A percentile compares a stretch with the other conserved stretches of the same genome.
phyloP scores from a whole-genome alignment of 192 early-diverging fungal genomes.

The Borealophlyctis nickersoniae region DNA sequence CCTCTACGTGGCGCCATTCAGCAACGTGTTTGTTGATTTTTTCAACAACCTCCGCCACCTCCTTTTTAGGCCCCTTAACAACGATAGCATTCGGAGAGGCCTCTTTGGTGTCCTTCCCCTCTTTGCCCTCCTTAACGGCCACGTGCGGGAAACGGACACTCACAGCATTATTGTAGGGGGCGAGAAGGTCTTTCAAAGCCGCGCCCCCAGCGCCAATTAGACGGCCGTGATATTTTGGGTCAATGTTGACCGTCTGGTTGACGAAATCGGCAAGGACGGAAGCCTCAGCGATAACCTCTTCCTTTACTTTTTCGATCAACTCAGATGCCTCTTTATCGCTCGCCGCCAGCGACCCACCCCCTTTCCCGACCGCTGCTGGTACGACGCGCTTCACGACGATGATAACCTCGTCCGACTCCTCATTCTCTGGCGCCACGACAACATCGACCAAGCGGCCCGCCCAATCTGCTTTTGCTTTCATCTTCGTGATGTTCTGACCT shows the following conservation, averaged over 20 bases:
- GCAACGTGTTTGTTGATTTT: constrained; percentile 66
- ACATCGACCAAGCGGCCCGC: constrained; percentile 63
- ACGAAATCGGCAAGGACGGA: constrained; percentile 63
- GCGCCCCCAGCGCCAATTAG: constrained; percentile 76
- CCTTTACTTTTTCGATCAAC: constrained; percentile 48
- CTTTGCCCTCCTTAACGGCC: constrained; percentile 38
- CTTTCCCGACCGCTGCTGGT: constrained; percentile 42
- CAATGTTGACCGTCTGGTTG: constrained; percentile 58
- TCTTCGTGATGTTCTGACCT: constrained; percentile 79
- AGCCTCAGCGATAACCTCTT: constrained; percentile 68
- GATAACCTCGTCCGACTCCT: constrained; percentile 70
- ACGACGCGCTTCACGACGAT: constrained; percentile 71
- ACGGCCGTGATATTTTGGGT: constrained; percentile 70
- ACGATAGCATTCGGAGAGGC: constrained; percentile 59
- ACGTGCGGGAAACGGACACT: constrained; percentile 68
- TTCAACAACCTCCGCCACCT: constrained; percentile 67
- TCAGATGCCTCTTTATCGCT: constrained; percentile 34
- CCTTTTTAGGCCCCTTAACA: constrained; percentile 74
- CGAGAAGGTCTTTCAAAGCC: constrained; percentile 70
- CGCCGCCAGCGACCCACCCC: constrained; percentile 48
- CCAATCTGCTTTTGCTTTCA: constrained; percentile 70
- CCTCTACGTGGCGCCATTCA: constrained; percentile 68
- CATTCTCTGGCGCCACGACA: constrained; percentile 69
- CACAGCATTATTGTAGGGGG: constrained; percentile 58
- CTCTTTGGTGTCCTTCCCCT: constrained; percentile 53